These are phyloP conservation scores for Cutaneotrichosporon sp. DNA, from an alignment of 1,284 basidiomycete genomes.

Conservation along the genomic window DNA sequence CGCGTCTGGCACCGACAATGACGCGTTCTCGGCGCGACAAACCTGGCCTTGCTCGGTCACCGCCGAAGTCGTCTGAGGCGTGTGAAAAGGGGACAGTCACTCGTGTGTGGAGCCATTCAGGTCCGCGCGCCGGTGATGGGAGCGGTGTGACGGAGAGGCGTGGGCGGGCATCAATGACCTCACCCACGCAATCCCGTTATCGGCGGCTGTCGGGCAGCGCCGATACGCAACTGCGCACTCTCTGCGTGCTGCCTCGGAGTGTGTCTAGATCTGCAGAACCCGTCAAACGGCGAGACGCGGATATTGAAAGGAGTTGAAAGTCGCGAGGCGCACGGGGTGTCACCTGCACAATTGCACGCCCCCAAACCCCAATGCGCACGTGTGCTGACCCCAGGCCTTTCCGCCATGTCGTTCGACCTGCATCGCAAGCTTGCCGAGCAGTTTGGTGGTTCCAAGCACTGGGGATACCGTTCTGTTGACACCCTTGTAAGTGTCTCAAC, in stretches of 20 bases:
- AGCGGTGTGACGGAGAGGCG: background rate
- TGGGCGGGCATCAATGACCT: no score
- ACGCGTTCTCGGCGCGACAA: background rate
- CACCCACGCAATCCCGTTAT: no score
- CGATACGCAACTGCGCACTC: no score
- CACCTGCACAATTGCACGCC: background rate
- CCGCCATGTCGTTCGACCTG: constrained; percentile 73
- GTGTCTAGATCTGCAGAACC: no score
- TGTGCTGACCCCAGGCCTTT: constrained; percentile 56
- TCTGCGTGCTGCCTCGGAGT: no score
- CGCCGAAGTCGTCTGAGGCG: background rate
- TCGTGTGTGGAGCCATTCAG: background rate
- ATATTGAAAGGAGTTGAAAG: background rate
- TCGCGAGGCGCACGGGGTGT: background rate
- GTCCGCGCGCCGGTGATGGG: background rate
- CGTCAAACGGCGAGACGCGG: no score
- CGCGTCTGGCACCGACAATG: no score
- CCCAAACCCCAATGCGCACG: background rate
- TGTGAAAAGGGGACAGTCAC: background rate
- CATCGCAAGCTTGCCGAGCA: constrained; percentile 75
- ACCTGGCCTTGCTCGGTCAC: background rate
- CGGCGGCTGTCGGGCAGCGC: no score
- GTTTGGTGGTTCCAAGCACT: constrained; percentile 69
- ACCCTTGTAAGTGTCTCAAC: constrained; percentile 44
- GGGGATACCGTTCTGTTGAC: constrained; percentile 78